phyloP scores from a whole-genome alignment of 495 filamentous ascomycete species.

The Tirmania nivea region DNA sequence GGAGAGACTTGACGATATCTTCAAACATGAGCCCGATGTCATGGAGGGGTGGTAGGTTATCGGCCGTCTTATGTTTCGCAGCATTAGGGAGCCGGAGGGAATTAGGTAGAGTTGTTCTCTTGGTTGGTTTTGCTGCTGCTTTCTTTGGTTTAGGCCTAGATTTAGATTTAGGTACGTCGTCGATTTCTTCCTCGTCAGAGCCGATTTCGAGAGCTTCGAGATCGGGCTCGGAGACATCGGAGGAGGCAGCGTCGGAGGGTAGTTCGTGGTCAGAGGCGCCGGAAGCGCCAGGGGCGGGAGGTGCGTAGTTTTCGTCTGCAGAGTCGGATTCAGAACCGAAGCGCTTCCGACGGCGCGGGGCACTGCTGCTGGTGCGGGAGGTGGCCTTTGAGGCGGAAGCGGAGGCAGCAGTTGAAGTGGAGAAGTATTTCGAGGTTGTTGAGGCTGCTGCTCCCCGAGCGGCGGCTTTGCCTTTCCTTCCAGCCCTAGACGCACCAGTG shows the following conservation, averaged over 20 bases:
- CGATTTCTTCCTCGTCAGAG: not conserved
- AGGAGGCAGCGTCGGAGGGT: not conserved
- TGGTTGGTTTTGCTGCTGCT: not conserved
- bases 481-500: not conserved
- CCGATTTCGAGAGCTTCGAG: not conserved
- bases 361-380: not conserved
- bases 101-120: not conserved
- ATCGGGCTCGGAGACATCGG: not conserved
- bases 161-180: not conserved
- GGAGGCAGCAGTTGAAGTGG: not conserved
- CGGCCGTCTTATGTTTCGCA: not conserved
- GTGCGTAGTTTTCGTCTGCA: not conserved
- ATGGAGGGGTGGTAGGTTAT: not conserved
- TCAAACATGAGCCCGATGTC: slow-evolving; percentile 7
- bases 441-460: not conserved
- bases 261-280: not conserved
- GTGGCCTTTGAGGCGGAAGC: not conserved
- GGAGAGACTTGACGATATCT: slow-evolving; percentile 14
- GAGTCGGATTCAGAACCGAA: not conserved
- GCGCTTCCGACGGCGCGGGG: not conserved
- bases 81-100: not conserved
- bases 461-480: not conserved
- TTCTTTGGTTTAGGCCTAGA: not conserved
- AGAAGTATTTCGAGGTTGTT: not conserved
- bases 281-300: not conserved